These are phyloP conservation scores for Thraustotheca clavata DNA, from an alignment of 352 stramenopile genomes.

Conservation along the genomic window DNA sequence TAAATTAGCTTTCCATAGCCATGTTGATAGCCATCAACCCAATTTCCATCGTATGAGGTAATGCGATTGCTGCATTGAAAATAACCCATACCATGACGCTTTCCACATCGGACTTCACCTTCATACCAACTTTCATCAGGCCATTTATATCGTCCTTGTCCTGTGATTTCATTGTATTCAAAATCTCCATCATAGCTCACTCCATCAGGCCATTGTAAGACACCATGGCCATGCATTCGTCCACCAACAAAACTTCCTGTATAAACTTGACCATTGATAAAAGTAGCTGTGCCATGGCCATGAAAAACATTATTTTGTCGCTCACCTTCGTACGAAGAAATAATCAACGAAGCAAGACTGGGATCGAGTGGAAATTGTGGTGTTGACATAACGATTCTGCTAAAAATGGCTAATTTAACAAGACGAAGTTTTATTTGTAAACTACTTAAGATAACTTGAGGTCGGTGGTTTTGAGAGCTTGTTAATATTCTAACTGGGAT, in stretches of 20 bases:
- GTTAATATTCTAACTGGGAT: no score
- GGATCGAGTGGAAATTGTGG: constrained; percentile 39
- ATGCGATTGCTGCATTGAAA: constrained; percentile 37
- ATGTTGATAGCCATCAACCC: constrained; percentile 56
- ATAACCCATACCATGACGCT: constrained; percentile 65
- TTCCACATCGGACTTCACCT: constrained; percentile 52
- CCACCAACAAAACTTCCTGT: constrained; percentile 48
- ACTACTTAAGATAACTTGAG: no score
- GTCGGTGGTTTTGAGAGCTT: no score
- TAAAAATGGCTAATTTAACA: no score
- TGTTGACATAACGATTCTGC: not conserved
- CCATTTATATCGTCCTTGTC: constrained; percentile 59
- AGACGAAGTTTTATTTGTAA: no score
- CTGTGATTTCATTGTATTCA: constrained; percentile 59
- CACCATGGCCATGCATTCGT: constrained; percentile 64
- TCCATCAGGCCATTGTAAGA: constrained; percentile 50
- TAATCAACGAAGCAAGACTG: constrained; percentile 45
- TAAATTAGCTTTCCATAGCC: constrained; percentile 68
- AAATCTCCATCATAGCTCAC: constrained; percentile 66
- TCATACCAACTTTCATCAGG: constrained; percentile 76
- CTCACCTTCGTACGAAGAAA: constrained; percentile 42
- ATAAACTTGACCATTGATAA: constrained; percentile 64
- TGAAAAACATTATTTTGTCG: constrained; percentile 30
- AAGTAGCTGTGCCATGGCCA: constrained; percentile 40
- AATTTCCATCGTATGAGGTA: constrained; percentile 66